These are phyloP conservation scores for Ilyonectria destructans DNA, from an alignment of 2,329 filamentous ascomycete genomes.

Conservation along the genomic window DNA sequence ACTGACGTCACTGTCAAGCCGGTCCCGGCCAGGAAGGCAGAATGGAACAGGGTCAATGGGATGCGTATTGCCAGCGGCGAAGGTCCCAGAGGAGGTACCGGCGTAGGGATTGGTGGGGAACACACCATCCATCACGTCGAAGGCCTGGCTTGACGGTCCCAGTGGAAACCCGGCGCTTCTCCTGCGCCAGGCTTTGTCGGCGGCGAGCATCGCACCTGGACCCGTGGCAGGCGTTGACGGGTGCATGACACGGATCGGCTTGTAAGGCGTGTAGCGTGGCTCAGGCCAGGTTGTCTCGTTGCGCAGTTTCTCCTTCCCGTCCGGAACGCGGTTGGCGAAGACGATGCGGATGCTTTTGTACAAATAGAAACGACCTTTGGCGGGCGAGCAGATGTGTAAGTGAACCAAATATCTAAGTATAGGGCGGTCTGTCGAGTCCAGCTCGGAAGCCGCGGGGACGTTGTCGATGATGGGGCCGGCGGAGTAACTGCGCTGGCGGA, in stretches of 20 bases:
- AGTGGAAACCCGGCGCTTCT: slow-evolving; percentile 69
- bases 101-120: not conserved
- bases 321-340: slow-evolving; percentile 95
- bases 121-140: slow-evolving; percentile 57
- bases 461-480: slow-evolving; percentile 87
- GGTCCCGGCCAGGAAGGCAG: slow-evolving; percentile 55
- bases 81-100: slow-evolving; percentile 38
- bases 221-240: slow-evolving; percentile 57
- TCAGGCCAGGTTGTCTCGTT: slow-evolving; percentile 94
- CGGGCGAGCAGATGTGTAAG: slow-evolving; percentile 91
- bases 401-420: slow-evolving; percentile 93
- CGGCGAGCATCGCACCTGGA: slow-evolving; percentile 66
- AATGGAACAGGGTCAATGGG: slow-evolving; percentile 70
- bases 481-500: slow-evolving; percentile 94
- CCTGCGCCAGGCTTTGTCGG: slow-evolving; percentile 73
- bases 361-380: slow-evolving; percentile 87
- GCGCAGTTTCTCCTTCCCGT: slow-evolving; percentile 91
- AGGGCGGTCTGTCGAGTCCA: slow-evolving; percentile 68
- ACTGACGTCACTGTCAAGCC: slow-evolving; percentile 53
- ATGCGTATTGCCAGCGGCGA: slow-evolving; percentile 51
- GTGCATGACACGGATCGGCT: slow-evolving; percentile 73
- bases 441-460: slow-evolving; percentile 53
- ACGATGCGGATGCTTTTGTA: slow-evolving; percentile 95
- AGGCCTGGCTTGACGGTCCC: slow-evolving; percentile 50
- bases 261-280: slow-evolving; percentile 89